Percentiles rank a stretch among this genome's conserved stretches.
phyloP scores from a whole-genome alignment of 1,139 yeast genomes.

The Taphrina populina region DNA sequence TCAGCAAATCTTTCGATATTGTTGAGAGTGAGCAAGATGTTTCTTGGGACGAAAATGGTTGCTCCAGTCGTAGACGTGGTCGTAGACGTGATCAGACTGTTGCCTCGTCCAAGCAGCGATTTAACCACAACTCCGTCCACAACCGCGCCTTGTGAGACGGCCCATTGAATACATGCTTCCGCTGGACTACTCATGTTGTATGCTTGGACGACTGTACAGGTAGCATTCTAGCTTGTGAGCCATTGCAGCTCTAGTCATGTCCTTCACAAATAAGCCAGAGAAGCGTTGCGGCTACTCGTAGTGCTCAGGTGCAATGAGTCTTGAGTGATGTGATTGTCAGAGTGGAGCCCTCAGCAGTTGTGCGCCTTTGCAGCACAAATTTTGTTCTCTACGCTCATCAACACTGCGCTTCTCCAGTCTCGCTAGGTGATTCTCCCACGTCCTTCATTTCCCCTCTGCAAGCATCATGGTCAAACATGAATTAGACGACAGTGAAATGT shows the following conservation, averaged over 20 bases:
- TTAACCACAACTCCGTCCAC: not conserved
- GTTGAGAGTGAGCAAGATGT: constrained; percentile 3
- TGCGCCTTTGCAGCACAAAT: too few species aligned
- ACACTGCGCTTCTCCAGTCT: too few species aligned
- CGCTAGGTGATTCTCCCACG: constrained; percentile 12
- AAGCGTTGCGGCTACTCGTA: too few species aligned
- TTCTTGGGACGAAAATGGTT: not conserved
- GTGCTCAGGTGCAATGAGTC: too few species aligned
- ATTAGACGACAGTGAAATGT: constrained; percentile 10
- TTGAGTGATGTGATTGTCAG: too few species aligned
- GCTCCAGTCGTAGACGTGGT: not conserved
- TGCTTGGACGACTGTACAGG: too few species aligned
- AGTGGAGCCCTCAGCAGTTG: too few species aligned
- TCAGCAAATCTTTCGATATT: not conserved
- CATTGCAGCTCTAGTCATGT: too few species aligned
- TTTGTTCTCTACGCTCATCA: too few species aligned
- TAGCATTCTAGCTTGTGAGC: too few species aligned
- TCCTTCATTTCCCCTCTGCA: not conserved
- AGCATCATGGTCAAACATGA: constrained; percentile 9
- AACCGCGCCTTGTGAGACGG: constrained; percentile 4
- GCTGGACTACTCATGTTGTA: not conserved
- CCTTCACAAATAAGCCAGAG: too few species aligned
- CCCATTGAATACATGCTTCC: constrained; percentile 2
- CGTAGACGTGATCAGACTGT: not conserved
- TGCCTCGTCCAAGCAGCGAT: constrained; percentile 10